These are phyloP conservation scores for Eucalyptus regnans DNA, from an alignment of 345 rosid genomes.

Conservation along the genomic window DNA sequence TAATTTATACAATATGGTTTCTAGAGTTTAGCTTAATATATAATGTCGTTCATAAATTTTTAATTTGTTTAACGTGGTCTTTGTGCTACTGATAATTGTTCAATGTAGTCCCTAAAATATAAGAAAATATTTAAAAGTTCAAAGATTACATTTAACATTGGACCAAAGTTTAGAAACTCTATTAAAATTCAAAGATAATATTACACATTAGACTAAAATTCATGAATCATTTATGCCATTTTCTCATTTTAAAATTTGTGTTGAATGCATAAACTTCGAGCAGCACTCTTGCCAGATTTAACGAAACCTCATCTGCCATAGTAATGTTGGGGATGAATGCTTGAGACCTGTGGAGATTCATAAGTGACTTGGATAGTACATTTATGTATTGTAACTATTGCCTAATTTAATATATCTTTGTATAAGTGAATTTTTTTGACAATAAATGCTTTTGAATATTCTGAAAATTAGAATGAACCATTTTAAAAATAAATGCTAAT, in stretches of 20 bases:
- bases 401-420: not conserved
- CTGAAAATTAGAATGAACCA: not conserved
- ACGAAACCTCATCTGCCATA: not conserved
- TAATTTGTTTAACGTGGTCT: not conserved
- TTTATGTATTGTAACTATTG: not conserved
- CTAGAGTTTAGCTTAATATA: not conserved
- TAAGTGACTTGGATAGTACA: not conserved
- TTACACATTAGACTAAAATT: too few relatives aligned
- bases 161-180: not conserved
- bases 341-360: not conserved
- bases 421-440: not conserved
- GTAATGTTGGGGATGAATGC: not conserved
- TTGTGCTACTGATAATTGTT: fast-evolving
- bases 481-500: not conserved
- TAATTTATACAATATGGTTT: not conserved
- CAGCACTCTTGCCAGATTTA: not conserved
- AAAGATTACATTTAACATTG: not conserved
- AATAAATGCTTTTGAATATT: not conserved
- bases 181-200: not conserved
- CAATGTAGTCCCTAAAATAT: not conserved
- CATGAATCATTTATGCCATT: too few relatives aligned
- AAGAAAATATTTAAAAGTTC: not conserved
- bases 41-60: not conserved
- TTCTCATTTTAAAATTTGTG: not conserved
- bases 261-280: not conserved